A percentile compares a stretch with the other conserved stretches of the same genome.
Evolutionary conservation across 495 filamentous ascomycete genomes (phyloP).

Genomic region (Recurvomyces mirabilis): DNA sequence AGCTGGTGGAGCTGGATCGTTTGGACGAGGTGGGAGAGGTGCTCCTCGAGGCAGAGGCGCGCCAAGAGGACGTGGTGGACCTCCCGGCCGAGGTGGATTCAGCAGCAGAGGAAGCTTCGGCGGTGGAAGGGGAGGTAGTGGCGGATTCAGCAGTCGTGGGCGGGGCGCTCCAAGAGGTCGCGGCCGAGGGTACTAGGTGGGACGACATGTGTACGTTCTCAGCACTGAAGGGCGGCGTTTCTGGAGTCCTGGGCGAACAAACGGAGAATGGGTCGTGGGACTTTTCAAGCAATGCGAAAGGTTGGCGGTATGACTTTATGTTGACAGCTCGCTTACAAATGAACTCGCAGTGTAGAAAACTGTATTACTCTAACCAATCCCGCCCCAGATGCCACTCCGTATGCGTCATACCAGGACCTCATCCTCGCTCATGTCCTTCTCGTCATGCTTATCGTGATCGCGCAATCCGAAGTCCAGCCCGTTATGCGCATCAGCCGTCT

Average conservation of each 20-base stretch:
- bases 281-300: no score
- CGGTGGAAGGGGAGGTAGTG: conserved; percentile 17
- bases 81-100: conserved; percentile 15
- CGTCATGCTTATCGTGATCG: conserved; percentile 18
- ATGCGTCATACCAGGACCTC: not conserved
- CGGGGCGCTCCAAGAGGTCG: conserved; percentile 16
- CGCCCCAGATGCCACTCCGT: not conserved
- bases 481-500: not conserved
- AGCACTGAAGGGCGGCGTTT: no score
- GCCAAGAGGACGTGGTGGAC: conserved; percentile 17
- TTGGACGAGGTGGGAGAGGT: conserved; percentile 33
- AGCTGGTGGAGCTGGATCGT: conserved; percentile 34
- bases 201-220: no score
- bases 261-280: no score
- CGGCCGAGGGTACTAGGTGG: conserved; percentile 1
- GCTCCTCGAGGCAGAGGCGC: conserved; percentile 22
- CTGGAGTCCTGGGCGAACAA: no score
- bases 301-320: no score
- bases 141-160: conserved; percentile 15
- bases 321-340: not conserved
- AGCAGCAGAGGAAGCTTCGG: conserved; percentile 10
- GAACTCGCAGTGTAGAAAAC: no score
- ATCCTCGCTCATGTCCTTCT: conserved; percentile 17
- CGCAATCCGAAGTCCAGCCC: not conserved
- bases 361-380: conserved; percentile 2